Percentiles rank a stretch among this genome's conserved stretches.
phyloP scores from a whole-genome alignment of 257 asterid species.

The Solanum chmielewskii region DNA sequence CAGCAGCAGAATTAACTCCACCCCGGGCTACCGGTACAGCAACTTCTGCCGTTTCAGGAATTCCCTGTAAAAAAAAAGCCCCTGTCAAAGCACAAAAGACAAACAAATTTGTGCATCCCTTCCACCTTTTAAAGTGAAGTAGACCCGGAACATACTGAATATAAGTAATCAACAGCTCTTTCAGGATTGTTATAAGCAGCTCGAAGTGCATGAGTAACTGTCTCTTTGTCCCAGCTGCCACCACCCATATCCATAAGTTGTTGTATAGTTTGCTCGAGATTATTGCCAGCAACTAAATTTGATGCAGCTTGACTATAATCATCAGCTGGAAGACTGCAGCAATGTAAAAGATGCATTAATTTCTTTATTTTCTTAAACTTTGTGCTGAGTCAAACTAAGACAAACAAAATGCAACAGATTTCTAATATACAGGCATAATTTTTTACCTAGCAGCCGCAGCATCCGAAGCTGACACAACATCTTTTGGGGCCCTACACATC shows the following conservation, averaged over 20 bases:
- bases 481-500: slow-evolving; percentile 33
- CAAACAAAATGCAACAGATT: neutral
- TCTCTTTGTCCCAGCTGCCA: slow-evolving; percentile 78
- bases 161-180: slow-evolving; percentile 45
- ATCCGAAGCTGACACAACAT: slow-evolving; percentile 26
- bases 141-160: slow-evolving; percentile 40
- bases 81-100: neutral
- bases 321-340: slow-evolving; percentile 28
- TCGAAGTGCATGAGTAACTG: slow-evolving; percentile 62
- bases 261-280: slow-evolving; percentile 56
- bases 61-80: slow-evolving; percentile 35
- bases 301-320: slow-evolving; percentile 38
- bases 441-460: slow-evolving; percentile 35
- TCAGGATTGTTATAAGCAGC: slow-evolving; percentile 79
- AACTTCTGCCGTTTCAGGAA: slow-evolving; percentile 62
- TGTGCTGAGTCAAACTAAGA: neutral
- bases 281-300: slow-evolving; percentile 36
- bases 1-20: slow-evolving; percentile 24
- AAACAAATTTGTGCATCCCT: neutral
- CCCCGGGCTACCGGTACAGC: slow-evolving; percentile 44
- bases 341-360: slow-evolving; percentile 7
- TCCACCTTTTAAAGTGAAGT: neutral
- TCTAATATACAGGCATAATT: neutral
- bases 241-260: slow-evolving; percentile 86
- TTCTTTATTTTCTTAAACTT: neutral